These are phyloP conservation scores for Prunus mume DNA, from an alignment of 306 rosid genomes.

Conservation along the genomic window DNA sequence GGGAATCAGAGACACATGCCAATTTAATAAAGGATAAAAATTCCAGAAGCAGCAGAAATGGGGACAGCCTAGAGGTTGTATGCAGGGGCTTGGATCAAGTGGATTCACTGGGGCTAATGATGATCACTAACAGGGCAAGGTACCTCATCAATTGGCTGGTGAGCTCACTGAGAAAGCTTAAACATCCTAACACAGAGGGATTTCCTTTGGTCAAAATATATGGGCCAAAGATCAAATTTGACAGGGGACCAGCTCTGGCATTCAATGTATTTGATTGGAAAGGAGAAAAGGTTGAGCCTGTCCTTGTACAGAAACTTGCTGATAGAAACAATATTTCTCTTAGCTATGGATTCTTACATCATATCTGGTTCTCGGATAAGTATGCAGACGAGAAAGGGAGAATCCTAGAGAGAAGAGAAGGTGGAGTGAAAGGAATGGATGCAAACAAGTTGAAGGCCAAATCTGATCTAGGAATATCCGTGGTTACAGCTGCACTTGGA, in stretches of 20 bases:
- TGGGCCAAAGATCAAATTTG: conserved; percentile 83
- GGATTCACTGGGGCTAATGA: conserved; percentile 60
- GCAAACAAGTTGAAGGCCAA: conserved; percentile 35
- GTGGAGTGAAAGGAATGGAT: conserved; percentile 24
- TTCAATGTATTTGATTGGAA: conserved; percentile 93
- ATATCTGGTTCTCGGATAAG: conserved; percentile 77
- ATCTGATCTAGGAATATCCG: conserved; percentile 56
- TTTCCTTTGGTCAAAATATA: conserved; percentile 57
- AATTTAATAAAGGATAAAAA: conserved; percentile 7
- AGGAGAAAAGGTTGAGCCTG: conserved; percentile 87
- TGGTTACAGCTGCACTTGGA: conserved; percentile 86
- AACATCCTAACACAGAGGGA: conserved; percentile 75
- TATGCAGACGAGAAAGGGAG: conserved; percentile 57
- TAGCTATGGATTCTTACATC: conserved; percentile 65
- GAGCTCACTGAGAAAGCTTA: conserved; percentile 72
- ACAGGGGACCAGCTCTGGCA: conserved; percentile 84
- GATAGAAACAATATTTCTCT: conserved; percentile 80
- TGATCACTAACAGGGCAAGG: conserved; percentile 63
- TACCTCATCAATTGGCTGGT: conserved; percentile 86
- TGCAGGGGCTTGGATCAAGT: conserved; percentile 78
- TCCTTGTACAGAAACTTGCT: conserved; percentile 86
- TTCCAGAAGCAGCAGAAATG: conserved; percentile 27
- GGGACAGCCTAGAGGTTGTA: conserved; percentile 28
- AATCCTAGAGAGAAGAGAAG: conserved; percentile 47
- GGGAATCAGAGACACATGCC: conserved; percentile 29